Conservation (phyloP, 768 basidiomycete genomes). For the Rossbeevera mucosa region DNA sequence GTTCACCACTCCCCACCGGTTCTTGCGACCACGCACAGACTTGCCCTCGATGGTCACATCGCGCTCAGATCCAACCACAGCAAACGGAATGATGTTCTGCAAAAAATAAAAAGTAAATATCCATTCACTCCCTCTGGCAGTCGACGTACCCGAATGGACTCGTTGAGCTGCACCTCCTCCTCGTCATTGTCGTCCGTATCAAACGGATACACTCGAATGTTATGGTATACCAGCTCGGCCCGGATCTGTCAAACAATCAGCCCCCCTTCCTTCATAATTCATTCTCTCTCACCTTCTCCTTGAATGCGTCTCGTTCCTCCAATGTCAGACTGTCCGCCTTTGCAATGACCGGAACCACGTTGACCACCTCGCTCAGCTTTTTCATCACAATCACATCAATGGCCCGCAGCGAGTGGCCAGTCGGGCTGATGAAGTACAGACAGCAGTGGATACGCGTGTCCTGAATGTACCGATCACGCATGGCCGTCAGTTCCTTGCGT, state of each 20-base stretch:
- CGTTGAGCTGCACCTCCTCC: constrained; percentile 88
- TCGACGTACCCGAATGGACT: constrained; percentile 73
- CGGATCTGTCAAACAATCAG: constrained; percentile 62
- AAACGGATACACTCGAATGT: constrained; percentile 94
- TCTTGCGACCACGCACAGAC: constrained; percentile 92
- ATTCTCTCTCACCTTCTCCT: constrained; percentile 62
- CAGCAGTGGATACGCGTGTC: constrained; percentile 99
- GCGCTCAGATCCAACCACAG: constrained; percentile 94
- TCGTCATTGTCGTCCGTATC: constrained; percentile 95
- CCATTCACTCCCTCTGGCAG: not conserved
- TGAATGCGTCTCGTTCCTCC: constrained; percentile 91
- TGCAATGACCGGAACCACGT: constrained; percentile 98
- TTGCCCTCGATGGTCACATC: constrained; percentile 95
- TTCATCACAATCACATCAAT: constrained; percentile 99
- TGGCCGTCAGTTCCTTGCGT: constrained; percentile 97
- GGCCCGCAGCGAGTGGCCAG: constrained; percentile 93
- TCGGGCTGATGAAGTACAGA: constrained; percentile 97
- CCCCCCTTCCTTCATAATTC: not conserved
- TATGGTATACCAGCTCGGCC: constrained; percentile 85
- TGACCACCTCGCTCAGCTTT: constrained; percentile 97
- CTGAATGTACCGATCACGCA: constrained; percentile 97
- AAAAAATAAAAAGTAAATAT: not conserved
- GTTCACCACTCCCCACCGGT: constrained; percentile 97
- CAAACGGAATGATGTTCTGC: constrained; percentile 93
- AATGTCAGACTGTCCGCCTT: constrained; percentile 93